Base-by-base conservation (phyloP, 352 stramenopile genomes). In the Globisporangium emineosum region DNA sequence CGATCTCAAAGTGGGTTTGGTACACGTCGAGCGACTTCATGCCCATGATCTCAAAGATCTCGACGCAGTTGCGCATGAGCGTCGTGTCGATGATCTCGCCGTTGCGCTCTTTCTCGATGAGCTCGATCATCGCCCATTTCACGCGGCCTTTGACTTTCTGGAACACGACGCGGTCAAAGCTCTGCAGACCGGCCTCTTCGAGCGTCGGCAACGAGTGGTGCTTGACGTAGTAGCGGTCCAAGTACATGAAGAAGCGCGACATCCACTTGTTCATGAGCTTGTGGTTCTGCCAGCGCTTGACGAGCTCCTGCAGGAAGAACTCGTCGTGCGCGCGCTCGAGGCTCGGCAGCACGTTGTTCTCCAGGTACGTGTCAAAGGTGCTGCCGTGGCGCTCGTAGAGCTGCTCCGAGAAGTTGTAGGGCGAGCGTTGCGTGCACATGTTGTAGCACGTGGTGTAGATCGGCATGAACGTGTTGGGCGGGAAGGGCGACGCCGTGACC, bases 261-360 rank as follows among this genome's bases (percentile, higher is more conserved):
- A 99, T 98, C 98, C 98, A 99, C 80, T 99, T 99, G 88, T 99
- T 99, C 97, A 99, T 99, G 76, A 99, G 98, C 76, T 99, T 98
- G 84, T 99, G 97, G 78, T 99, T 99, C 45, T 90, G 83, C 97
- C 97, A 99, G 53, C 97, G 95, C 64, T 94, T 89, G 51, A 98
- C 94, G 27, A 99, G 80, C 75, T 99, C 97, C 62, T 93, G 88
- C 8, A 99, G 79, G n/a, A 99, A 93, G 65, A 98, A 97, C 62
- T 98, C 88, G 65, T 97, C 89, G 60, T 94, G 86, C 56, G 94
- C 80, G 67, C 96, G 78, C 66, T 96, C 76, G 12, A 98, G 78
- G 57, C 69, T 82, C 32, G 86, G 95, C 23, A 97, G 81, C 47
- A 97, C 93, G 55, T 97, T 98, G 43, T 94, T 71, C 62, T 93